Base-by-base conservation (phyloP, 208 protist species). In the Plasmodiophora brassicae region DNA sequence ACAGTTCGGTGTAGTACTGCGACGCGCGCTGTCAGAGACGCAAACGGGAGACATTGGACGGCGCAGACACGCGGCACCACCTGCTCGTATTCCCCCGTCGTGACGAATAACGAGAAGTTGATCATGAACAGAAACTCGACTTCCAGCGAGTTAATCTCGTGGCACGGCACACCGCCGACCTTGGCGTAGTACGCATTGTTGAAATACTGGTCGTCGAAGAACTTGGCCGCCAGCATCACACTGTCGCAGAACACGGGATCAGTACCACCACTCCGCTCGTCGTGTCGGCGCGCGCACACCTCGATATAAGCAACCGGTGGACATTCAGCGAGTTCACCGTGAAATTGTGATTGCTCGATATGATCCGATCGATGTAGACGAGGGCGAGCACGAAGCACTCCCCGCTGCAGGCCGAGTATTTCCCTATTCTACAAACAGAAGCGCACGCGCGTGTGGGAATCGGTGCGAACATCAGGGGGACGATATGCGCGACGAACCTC, bases 161-260 rank as follows among this genome's bases (percentile, higher is more conserved):
- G n/a, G 14, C 92, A 45, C 0, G 88, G 83, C 0, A 95, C 88
- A 65, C 93, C 93, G 39, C 92, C 93, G 45, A 95, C 93, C 71
- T 93, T 90, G 35, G 91, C 91, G 86, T 94, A 95, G 85, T 94
- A 93, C 45, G 85, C 84, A 45, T 95, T 95, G 46, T 91, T 93
- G 91, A 94, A 95, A 71, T 93, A 91, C 41, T 92, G 93, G 86
- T 94, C 93, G 39, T 93, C 85, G n/a, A 91, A 91, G 38, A 91
- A 94, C 45, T 94, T 94, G 0, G 92, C 86, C 0, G 92, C 91
- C 8, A 94, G 36, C 0, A 94, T 72, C 8, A 95, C 53, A 14
- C 84, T 84, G 25, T 14, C 20, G 20, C 8, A 53, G 54, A 36
- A 5, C 10, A 78, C 5, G 14, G 14, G 20, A 78, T 38, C 32